phyloP scores from a whole-genome alignment of 2,329 filamentous ascomycete species.

The Paecilomyces formosus region DNA sequence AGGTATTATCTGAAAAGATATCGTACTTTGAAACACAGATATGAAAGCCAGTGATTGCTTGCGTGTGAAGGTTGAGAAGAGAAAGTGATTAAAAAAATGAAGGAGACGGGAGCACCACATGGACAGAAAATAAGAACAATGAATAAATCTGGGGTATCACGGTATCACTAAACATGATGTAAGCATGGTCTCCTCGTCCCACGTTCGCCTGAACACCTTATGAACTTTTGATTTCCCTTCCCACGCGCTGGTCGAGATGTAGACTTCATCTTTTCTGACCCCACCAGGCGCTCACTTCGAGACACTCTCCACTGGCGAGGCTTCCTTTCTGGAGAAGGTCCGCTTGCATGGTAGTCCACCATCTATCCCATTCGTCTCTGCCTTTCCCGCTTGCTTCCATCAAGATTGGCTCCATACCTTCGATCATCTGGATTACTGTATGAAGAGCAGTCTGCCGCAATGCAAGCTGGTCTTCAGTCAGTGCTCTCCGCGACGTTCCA shows the following conservation, averaged over 20 bases:
- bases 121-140: constrained; percentile 10
- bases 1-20: constrained; percentile 93
- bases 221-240: constrained; percentile 3
- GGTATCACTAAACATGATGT: constrained; percentile 32
- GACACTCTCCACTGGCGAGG: constrained; percentile 74
- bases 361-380: constrained; percentile 85
- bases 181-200: constrained; percentile 21
- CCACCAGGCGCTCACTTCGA: constrained; percentile 63
- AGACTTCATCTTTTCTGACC: constrained; percentile 45
- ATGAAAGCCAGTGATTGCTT: constrained; percentile 42
- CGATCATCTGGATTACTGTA: constrained; percentile 75
- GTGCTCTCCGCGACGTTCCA: constrained; percentile 35
- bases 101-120: constrained; percentile 5
- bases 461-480: constrained; percentile 64
- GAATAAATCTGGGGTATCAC: constrained; percentile 28
- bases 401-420: constrained; percentile 74
- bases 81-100: background rate
- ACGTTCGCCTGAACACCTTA: constrained; percentile 21
- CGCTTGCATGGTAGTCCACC: constrained; percentile 80
- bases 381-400: constrained; percentile 78
- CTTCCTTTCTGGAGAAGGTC: constrained; percentile 74
- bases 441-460: constrained; percentile 72
- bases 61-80: background rate
- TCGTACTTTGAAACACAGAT: constrained; percentile 73
- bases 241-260: background rate